Percentiles rank a stretch among this genome's conserved stretches.
These are phyloP conservation scores for Leucocoprinus leucothites DNA, from an alignment of 768 basidiomycete genomes.

Conservation along the genomic window DNA sequence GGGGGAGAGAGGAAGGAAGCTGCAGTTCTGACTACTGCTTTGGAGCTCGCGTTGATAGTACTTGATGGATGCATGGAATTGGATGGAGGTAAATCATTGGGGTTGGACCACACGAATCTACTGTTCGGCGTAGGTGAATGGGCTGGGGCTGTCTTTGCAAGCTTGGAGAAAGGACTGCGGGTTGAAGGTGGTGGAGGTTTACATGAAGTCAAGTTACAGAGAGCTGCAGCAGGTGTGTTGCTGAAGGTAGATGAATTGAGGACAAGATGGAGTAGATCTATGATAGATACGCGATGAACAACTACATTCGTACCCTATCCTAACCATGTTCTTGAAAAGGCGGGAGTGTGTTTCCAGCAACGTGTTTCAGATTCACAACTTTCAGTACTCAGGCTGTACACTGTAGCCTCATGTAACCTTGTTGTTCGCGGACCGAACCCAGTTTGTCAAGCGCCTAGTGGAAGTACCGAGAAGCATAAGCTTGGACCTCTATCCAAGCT, in stretches of 20 bases:
- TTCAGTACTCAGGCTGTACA: too few relatives aligned
- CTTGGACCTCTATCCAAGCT: conserved; percentile 44
- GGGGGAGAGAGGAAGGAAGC: conserved; percentile 54
- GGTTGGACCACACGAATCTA: conserved; percentile 71
- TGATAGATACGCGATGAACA: conserved; percentile 22
- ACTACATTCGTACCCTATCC: too few relatives aligned
- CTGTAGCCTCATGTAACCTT: too few relatives aligned
- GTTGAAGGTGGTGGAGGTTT: conserved; percentile 64
- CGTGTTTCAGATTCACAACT: too few relatives aligned
- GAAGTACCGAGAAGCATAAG: conserved; percentile 39
- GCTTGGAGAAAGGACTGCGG: conserved; percentile 61
- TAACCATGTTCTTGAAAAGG: too few relatives aligned
- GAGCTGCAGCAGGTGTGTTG: conserved; percentile 76
- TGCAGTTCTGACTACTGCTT: conserved; percentile 65
- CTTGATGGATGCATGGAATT: conserved; percentile 73
- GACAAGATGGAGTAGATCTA: conserved; percentile 26
- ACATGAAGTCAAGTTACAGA: conserved; percentile 57
- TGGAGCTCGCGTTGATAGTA: conserved; percentile 76
- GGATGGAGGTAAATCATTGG: conserved; percentile 73
- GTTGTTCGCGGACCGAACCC: too few relatives aligned
- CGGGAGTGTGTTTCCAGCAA: too few relatives aligned
- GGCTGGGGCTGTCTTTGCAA: conserved; percentile 65
- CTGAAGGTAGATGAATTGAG: conserved; percentile 62
- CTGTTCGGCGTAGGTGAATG: conserved; percentile 77
- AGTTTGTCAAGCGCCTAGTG: neutral